Base-by-base conservation (phyloP, 116 monocot species). In the Posidonia oceanica region DNA sequence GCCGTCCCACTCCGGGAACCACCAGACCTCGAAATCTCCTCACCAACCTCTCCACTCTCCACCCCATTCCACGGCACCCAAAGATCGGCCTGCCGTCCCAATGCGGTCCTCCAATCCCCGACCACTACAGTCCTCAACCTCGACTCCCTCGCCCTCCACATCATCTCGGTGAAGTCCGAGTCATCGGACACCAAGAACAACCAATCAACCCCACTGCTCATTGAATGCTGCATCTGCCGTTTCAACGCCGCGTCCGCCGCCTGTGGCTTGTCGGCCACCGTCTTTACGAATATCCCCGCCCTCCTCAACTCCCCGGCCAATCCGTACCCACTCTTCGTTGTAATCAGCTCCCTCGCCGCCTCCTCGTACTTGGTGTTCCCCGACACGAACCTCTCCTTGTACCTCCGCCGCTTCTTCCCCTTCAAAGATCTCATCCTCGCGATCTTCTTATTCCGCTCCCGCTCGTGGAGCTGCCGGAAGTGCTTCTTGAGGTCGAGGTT, bases 361-460 rank as follows among this genome's bases (percentile, higher is more conserved):
- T 89, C 85, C 62, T 89, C 87, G 75, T 97, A 97, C 75, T 89
- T 91, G 68, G 66, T 56, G 68, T 92, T 92, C 23, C 80, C 80
- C 38, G 75, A 71, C 7, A 97, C 67, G 74, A 76, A 89, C 54
- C 87, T 68, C 69, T 87, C 82, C 64, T 74, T 79, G 65, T 77
- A 97, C 61, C 65, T 74, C 71, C 77, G 76, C 69, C 85, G 69
- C 80, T 85, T 91, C 79, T 91, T 97, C 29, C 97, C 89, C 79
- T 92, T 89, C 61, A 97, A 85, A 56, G 85, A 83, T 42, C 84
- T 73, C 80, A 97, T 72, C n/a, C 97, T 75, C 41, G 62, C 54
- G 66, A 97, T 66, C 87, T 97, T 92, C 80, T 97, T 97, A 53
- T 78, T 66, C 51, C 97, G 82, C 79, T 97, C 97, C 65, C 97